Conservation (phyloP, 306 rosid genomes). For the Quillaja saponaria region DNA sequence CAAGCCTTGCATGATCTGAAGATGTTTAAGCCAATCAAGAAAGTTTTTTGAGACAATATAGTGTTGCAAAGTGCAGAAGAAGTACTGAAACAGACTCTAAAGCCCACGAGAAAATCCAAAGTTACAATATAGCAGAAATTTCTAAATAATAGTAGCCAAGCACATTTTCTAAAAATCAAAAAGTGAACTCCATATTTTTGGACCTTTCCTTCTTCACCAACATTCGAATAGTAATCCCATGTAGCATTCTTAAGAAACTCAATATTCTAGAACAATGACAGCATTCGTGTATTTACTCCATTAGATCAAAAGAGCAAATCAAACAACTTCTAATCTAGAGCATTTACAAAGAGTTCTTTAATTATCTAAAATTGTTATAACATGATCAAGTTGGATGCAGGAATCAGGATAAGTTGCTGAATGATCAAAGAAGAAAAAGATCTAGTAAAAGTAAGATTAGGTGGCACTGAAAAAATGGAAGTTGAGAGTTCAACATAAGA, state of each 20-base stretch:
- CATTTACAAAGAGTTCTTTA: constrained; percentile 3
- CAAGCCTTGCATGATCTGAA: too few species aligned
- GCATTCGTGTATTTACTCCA: background rate
- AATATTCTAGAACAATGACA: constrained; percentile 17
- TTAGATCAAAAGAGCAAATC: constrained; percentile 22
- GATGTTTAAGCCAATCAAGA: too few species aligned
- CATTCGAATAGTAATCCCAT: background rate
- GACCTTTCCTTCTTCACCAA: background rate
- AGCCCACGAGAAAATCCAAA: constrained; percentile 5
- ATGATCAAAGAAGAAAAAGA: constrained; percentile 21
- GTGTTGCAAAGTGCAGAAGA: too few species aligned
- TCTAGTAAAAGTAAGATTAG: constrained; percentile 7
- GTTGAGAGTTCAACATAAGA: constrained; percentile 8
- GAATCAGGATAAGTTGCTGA: constrained; percentile 8
- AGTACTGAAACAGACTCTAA: too few species aligned
- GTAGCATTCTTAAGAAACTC: constrained; percentile 8
- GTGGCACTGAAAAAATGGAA: constrained; percentile 3
- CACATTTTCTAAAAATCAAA: too few species aligned
- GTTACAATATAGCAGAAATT: too few species aligned
- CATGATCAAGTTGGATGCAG: background rate
- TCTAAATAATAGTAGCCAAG: too few species aligned
- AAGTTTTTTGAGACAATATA: too few species aligned
- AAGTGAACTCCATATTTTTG: too few species aligned
- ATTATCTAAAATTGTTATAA: constrained; percentile 11
- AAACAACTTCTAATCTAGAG: constrained; percentile 13